phyloP scores from a whole-genome alignment of 2,329 filamentous ascomycete species.

The Sclerotinia trifoliorum region DNA sequence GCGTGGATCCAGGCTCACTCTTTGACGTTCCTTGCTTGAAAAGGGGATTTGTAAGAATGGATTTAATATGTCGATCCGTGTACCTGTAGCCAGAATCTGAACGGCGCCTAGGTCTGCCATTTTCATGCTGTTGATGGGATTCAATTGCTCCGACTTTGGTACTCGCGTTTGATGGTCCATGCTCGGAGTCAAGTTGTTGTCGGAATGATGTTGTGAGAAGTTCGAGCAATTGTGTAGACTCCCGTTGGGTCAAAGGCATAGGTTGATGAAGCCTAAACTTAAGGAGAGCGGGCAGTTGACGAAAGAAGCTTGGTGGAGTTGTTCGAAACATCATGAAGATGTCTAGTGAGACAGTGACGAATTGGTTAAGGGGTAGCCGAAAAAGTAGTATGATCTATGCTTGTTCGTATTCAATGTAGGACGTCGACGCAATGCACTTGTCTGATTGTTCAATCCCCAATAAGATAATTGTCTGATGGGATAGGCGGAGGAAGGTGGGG shows the following conservation, averaged over 20 bases:
- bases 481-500: not conserved
- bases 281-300: slow-evolving; percentile 46
- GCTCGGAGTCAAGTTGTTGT: slow-evolving; percentile 58
- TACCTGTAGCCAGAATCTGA: slow-evolving; percentile 29
- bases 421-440: not conserved
- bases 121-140: slow-evolving; percentile 3
- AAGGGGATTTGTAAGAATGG: slow-evolving; percentile 52
- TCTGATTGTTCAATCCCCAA: not conserved
- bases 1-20: not conserved
- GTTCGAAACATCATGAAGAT: slow-evolving; percentile 49
- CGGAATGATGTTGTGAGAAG: slow-evolving; percentile 63
- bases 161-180: slow-evolving; percentile 42
- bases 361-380: slow-evolving; percentile 48
- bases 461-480: not conserved
- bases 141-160: not conserved
- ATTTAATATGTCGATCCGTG: slow-evolving; percentile 48
- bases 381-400: slow-evolving; percentile 42
- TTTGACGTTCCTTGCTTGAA: slow-evolving; percentile 36
- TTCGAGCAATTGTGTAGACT: slow-evolving; percentile 58
- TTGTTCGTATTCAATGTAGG: not conserved
- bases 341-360: not conserved
- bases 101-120: slow-evolving; percentile 27
- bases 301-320: slow-evolving; percentile 48
- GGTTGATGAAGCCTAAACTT: slow-evolving; percentile 49
- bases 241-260: slow-evolving; percentile 53